These are phyloP conservation scores for Aspergillus ustus DNA, from an alignment of 2,329 filamentous ascomycete genomes.

Conservation along the genomic window DNA sequence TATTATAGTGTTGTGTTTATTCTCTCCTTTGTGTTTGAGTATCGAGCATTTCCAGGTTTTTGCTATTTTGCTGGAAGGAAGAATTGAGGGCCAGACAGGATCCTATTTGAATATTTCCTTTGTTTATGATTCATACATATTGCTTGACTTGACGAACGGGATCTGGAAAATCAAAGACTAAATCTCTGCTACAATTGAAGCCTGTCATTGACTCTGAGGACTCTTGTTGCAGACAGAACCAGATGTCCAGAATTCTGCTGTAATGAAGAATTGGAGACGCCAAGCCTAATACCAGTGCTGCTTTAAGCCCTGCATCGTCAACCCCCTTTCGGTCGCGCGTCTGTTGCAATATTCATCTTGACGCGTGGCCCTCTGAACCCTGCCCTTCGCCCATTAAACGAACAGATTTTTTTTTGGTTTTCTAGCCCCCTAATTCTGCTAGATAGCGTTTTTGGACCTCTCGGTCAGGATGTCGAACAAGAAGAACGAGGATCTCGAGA, in stretches of 20 bases:
- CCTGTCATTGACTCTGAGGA: no score
- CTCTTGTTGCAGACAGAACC: no score
- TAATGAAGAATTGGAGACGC: no score
- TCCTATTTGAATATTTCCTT: constrained; percentile 6
- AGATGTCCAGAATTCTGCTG: no score
- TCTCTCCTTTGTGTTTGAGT: constrained; percentile 27
- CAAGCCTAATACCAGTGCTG: no score
- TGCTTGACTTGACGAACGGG: background rate
- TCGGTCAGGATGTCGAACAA: background rate
- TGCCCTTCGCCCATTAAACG: no score
- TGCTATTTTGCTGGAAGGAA: background rate
- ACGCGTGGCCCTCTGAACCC: no score
- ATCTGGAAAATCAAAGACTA: background rate
- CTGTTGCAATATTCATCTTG: no score
- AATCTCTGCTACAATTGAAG: background rate
- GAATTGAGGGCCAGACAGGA: background rate
- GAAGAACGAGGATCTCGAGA: background rate
- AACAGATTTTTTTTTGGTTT: no score
- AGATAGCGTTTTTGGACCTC: background rate
- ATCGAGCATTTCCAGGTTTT: background rate
- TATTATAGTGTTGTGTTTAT: constrained; percentile 1
- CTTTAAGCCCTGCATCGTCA: no score
- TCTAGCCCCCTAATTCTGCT: background rate
- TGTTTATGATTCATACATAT: background rate
- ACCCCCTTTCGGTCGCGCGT: no score